Base-by-base conservation (phyloP, 768 basidiomycete genomes). In the Stropharia rugosoannulata region DNA sequence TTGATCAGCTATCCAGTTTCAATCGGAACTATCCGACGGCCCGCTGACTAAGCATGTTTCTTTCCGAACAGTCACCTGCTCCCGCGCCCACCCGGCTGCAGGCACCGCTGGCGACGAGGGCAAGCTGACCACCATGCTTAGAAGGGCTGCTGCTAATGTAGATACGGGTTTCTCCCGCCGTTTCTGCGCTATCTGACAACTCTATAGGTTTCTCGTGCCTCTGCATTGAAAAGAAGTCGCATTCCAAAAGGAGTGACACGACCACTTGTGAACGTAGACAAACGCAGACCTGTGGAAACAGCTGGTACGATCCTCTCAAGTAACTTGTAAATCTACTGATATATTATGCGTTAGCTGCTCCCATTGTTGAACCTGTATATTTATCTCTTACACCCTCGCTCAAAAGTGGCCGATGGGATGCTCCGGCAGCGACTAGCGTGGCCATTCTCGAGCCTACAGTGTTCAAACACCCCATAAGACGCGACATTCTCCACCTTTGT, bases 401-500 rank as follows among this genome's bases (percentile, higher is more conserved):
- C 35, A 80, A 75, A 59, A 72, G 75, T 32, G 67, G 69, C 35
- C 64, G 73, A 37, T 72, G 75, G 41, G 78, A 76, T 48, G 70
- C 74, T 18, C 63, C 70, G 1, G 62, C 74, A 12, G 71, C 76
- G 44, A 71, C 75, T 9, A 75, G 71, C 51, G 74, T 87, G 10
- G 87, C 87, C 37, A 77, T 80, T 59, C 82, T 92, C 27, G 82
- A 92, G 66, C 84, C 89, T 1, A 79, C 82, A n/a, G 87, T 98
- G 29, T 99, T 98, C 73, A 79, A 83, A 57, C 87, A 93, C 62
- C 93, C 95, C 39, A 84, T 95, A 42, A 90, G 96, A 48, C 84
- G 86, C 18, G 95, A 98, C 70, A 90, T 99, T 59, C 83, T 98
- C 3, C 95, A 98, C 69, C 81, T 93, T 43, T 96, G 95, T 66